Conservation (phyloP, 2,329 filamentous ascomycete species). For the Ramularia endophylla region DNA sequence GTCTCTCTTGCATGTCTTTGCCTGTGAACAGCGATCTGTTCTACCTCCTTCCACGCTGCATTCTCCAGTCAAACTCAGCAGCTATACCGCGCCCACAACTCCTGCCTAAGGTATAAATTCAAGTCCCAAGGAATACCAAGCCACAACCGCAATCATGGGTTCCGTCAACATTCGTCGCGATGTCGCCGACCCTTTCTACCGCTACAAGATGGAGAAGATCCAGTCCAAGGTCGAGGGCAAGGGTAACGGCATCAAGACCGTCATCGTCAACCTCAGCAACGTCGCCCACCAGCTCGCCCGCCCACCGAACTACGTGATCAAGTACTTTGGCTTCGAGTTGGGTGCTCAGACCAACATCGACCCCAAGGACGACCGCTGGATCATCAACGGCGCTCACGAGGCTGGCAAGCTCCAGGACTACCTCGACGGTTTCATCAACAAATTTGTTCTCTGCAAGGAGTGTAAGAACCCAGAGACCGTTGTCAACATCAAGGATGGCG, state of each 20-base stretch:
- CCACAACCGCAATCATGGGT: slow-evolving; percentile 68
- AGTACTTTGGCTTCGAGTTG: slow-evolving; percentile 99
- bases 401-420: slow-evolving; percentile 94
- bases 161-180: slow-evolving; percentile 98
- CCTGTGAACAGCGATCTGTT: slow-evolving; percentile 20
- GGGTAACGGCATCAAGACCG: slow-evolving; percentile 98
- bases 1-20: slow-evolving; percentile 55
- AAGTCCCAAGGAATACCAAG: slow-evolving; percentile 14
- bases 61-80: slow-evolving; percentile 1
- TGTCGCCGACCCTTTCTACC: slow-evolving; percentile 98
- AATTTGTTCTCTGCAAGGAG: slow-evolving; percentile 98
- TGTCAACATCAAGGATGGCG: slow-evolving; percentile 87
- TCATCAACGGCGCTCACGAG: slow-evolving; percentile 98
- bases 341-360: slow-evolving; percentile 98
- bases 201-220: slow-evolving; percentile 99
- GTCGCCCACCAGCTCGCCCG: slow-evolving; percentile 89
- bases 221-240: slow-evolving; percentile 99
- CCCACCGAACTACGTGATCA: slow-evolving; percentile 93
- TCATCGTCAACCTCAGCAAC: slow-evolving; percentile 93
- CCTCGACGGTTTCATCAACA: slow-evolving; percentile 96
- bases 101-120: not conserved
- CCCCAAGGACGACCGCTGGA: slow-evolving; percentile 97
- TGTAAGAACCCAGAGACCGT: slow-evolving; percentile 99
- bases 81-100: too few species aligned
- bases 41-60: slow-evolving; percentile 3